Evolutionary conservation across 2,329 filamentous ascomycete species (phyloP).

Genomic region (Stagonosporopsis tanaceti): DNA sequence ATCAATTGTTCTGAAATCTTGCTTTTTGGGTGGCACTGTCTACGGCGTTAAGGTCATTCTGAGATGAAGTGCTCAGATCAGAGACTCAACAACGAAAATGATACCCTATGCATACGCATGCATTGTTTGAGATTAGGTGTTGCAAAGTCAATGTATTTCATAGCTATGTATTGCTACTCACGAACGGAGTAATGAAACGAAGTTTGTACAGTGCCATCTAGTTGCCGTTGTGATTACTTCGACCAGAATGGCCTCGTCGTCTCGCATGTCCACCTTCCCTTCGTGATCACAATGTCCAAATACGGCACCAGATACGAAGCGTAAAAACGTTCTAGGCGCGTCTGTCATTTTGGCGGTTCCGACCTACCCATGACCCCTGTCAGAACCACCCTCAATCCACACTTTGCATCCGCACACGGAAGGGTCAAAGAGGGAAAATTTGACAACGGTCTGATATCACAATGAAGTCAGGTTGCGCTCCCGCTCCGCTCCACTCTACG

Average conservation of each 20-base stretch:
- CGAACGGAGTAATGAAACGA: not conserved
- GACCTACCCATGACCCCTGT: conserved; percentile 17
- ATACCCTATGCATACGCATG: conserved; percentile 17
- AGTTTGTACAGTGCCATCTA: not conserved
- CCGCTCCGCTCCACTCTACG: not conserved
- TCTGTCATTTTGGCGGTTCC: conserved; percentile 8
- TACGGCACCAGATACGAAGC: not conserved
- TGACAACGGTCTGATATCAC: conserved; percentile 14
- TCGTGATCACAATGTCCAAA: not conserved
- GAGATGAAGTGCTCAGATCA: conserved; percentile 45
- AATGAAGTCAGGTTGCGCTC: conserved; percentile 6
- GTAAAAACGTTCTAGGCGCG: conserved; percentile 9
- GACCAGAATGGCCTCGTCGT: not conserved
- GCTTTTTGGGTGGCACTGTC: not conserved
- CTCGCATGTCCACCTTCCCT: conserved; percentile 1
- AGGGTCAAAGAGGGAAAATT: conserved; percentile 1
- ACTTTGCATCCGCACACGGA: conserved; percentile 6
- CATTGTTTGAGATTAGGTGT: conserved; percentile 1
- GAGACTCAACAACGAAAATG: conserved; percentile 24
- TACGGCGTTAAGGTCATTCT: conserved; percentile 33
- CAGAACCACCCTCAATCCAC: conserved; percentile 1
- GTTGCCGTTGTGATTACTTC: too few relatives aligned
- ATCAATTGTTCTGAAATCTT: not conserved
- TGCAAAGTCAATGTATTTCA: not conserved
- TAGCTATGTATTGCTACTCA: not conserved